Conservation (phyloP, 2,329 filamentous ascomycete genomes). For the Plectosphaerella cucumerina region DNA sequence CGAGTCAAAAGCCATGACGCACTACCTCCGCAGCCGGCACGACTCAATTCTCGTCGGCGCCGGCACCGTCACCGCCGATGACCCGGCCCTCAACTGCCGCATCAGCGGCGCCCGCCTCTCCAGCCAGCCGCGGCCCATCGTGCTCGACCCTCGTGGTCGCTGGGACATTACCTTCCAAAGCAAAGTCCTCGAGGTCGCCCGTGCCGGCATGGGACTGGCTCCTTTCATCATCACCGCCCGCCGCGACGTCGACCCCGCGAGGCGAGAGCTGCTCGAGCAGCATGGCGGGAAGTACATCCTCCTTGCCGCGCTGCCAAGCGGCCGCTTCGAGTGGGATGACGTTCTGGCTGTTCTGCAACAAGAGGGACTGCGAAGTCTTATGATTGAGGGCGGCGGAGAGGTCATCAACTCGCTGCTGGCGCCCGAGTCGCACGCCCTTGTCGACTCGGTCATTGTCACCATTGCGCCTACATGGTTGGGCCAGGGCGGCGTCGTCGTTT, state of each 20-base stretch:
- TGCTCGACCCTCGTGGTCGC: conserved; percentile 74
- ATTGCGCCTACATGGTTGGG: conserved; percentile 91
- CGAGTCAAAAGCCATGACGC: conserved; percentile 86
- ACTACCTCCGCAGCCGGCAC: conserved; percentile 79
- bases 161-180: conserved; percentile 60
- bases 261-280: conserved; percentile 35
- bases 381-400: conserved; percentile 84
- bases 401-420: conserved; percentile 81
- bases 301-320: conserved; percentile 18
- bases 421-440: conserved; percentile 52
- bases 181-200: conserved; percentile 63
- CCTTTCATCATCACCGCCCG: conserved; percentile 65
- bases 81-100: conserved; percentile 82
- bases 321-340: conserved; percentile 56
- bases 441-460: conserved; percentile 80
- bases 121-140: conserved; percentile 71
- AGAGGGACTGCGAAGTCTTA: conserved; percentile 69
- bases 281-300: conserved; percentile 50
- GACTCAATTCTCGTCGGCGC: conserved; percentile 82
- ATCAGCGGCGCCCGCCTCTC: conserved; percentile 52
- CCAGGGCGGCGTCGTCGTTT: conserved; percentile 73
- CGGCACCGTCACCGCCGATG: conserved; percentile 78
- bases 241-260: conserved; percentile 33
- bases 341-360: conserved; percentile 55
- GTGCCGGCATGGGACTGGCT: conserved; percentile 62